Conservation (phyloP, 345 rosid species). For the Gossypium turneri region DNA sequence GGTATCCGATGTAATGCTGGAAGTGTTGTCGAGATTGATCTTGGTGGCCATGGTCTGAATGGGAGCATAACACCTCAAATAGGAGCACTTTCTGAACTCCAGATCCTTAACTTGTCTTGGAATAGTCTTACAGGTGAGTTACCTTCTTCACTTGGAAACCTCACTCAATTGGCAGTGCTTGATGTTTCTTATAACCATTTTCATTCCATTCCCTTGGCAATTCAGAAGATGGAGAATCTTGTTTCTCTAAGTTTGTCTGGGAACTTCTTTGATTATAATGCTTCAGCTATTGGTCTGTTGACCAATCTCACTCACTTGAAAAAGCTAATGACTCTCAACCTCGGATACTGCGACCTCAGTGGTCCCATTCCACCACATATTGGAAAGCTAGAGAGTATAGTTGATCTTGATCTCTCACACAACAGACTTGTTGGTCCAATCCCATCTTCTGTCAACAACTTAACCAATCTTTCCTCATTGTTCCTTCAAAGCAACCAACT, state of each 20-base stretch:
- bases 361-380: conserved; percentile 4
- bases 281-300: too few species aligned
- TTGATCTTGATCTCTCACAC: not conserved
- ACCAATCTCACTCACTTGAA: not conserved
- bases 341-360: not conserved
- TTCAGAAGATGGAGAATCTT: not conserved
- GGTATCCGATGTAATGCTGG: too few species aligned
- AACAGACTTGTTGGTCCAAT: not conserved
- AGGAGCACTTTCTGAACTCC: too few species aligned
- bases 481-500: accelerated
- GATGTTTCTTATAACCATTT: not conserved
- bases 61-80: too few species aligned
- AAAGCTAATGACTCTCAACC: not conserved
- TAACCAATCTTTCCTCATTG: not conserved
- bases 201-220: not conserved
- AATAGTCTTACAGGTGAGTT: conserved; percentile 13
- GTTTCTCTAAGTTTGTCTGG: not conserved
- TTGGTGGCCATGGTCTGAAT: too few species aligned
- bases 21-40: too few species aligned
- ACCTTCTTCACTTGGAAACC: conserved; percentile 2
- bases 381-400: not conserved
- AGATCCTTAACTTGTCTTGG: not conserved
- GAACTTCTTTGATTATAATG: too few species aligned
- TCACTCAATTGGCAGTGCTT: not conserved
- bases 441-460: not conserved